phyloP scores from a whole-genome alignment of 108 stramenopile genomes.

The Fragilariopsis cylindrus region DNA sequence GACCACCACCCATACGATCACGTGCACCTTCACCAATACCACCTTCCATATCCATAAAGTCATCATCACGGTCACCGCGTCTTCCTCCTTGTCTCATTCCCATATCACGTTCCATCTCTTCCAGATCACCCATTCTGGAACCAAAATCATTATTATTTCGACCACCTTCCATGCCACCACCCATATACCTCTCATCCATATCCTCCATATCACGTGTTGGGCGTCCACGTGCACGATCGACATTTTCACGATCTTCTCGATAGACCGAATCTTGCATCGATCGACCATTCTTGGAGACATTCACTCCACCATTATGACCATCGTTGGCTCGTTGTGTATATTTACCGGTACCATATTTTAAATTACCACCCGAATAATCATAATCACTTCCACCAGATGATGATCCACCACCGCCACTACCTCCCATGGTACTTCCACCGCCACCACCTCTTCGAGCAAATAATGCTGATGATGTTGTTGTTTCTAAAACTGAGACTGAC shows the following conservation, averaged over 20 bases:
- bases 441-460: no score
- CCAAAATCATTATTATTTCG: neutral
- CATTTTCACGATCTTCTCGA: constrained; percentile 5
- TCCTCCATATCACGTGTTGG: constrained; percentile 4
- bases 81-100: neutral
- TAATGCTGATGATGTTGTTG: no score
- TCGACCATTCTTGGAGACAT: constrained; percentile 17
- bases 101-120: constrained; percentile 2
- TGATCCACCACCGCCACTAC: neutral
- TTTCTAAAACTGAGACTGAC: no score
- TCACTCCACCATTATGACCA: constrained; percentile 14
- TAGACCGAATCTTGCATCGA: constrained; percentile 14
- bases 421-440: neutral
- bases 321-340: constrained; percentile 16
- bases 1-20: constrained; percentile 5
- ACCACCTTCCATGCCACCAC: neutral
- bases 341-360: constrained; percentile 12
- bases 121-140: neutral
- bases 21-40: neutral
- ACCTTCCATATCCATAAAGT: neutral
- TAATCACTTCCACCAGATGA: constrained; percentile 4
- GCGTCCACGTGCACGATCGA: constrained; percentile 5
- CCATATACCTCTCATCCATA: constrained; percentile 2
- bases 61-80: neutral
- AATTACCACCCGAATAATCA: constrained; percentile 15